phyloP scores from a whole-genome alignment of 148 eudicot species.

The Rhododendron simsii region DNA sequence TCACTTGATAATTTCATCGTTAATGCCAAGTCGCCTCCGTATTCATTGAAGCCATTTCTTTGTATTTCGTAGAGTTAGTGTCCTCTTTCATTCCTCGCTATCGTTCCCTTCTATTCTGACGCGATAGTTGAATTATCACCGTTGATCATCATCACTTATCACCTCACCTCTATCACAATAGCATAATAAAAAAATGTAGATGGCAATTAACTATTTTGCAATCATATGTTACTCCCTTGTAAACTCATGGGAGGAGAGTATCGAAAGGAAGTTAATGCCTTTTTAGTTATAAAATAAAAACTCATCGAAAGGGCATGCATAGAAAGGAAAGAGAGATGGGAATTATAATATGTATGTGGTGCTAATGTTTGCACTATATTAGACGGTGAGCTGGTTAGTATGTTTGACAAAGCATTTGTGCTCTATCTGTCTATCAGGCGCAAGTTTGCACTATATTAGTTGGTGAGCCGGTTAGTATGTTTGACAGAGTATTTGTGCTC shows the following conservation, averaged over 20 bases:
- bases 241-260: neutral
- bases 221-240: neutral
- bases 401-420: neutral
- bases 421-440: neutral
- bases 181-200: neutral
- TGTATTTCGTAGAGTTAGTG: neutral
- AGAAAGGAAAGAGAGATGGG: neutral
- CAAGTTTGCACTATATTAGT: neutral
- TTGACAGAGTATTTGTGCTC: neutral
- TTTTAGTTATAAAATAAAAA: neutral
- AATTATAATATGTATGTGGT: neutral
- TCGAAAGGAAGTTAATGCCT: neutral
- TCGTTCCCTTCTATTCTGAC: neutral
- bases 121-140: neutral
- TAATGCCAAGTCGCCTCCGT: neutral
- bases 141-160: neutral
- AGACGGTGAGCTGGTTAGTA: neutral
- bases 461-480: neutral
- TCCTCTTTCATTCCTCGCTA: neutral
- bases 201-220: neutral
- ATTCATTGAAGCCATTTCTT: neutral
- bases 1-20: neutral
- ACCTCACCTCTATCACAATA: neutral
- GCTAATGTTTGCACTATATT: neutral
- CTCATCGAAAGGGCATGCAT: neutral